phyloP scores from a whole-genome alignment of 192 early-diverging fungal species.

The Borealophlyctis nickersoniae region DNA sequence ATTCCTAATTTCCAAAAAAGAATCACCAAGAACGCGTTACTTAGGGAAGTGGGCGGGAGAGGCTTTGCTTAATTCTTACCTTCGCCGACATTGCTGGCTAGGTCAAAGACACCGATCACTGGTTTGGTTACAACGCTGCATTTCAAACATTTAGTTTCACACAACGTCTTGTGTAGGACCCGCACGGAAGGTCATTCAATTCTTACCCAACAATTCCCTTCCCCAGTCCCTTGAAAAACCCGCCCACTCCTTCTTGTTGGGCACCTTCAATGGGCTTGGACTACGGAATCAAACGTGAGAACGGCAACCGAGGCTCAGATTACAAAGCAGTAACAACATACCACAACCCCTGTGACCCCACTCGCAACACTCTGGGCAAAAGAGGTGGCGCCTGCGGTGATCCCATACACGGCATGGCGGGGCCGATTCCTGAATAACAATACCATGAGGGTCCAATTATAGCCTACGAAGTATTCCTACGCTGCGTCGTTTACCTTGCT shows the following conservation, averaged over 20 bases:
- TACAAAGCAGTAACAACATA: constrained; percentile 29
- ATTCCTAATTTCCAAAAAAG: constrained; percentile 55
- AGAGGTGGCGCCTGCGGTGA: constrained; percentile 82
- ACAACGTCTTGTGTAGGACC: neutral
- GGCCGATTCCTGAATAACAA: constrained; percentile 71
- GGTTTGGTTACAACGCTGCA: constrained; percentile 87
- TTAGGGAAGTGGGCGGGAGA: neutral
- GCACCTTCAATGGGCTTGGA: constrained; percentile 83
- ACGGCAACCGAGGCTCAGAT: neutral
- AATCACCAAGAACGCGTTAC: neutral
- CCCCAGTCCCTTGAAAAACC: constrained; percentile 93
- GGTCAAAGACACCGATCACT: constrained; percentile 90
- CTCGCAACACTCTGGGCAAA: constrained; percentile 79
- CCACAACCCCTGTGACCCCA: constrained; percentile 86
- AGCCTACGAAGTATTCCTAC: too few relatives aligned
- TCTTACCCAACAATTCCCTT: constrained; percentile 86
- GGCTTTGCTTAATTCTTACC: constrained; percentile 34
- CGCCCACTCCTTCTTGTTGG: constrained; percentile 82
- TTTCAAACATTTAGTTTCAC: neutral
- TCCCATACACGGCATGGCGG: constrained; percentile 83
- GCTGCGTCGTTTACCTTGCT: constrained; percentile 48
- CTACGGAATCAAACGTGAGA: constrained; percentile 3
- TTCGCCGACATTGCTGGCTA: constrained; percentile 90
- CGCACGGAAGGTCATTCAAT: neutral
- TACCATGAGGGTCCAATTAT: neutral